Conservation (phyloP, 805 yeast genomes). For the Candida endomychidarum region DNA sequence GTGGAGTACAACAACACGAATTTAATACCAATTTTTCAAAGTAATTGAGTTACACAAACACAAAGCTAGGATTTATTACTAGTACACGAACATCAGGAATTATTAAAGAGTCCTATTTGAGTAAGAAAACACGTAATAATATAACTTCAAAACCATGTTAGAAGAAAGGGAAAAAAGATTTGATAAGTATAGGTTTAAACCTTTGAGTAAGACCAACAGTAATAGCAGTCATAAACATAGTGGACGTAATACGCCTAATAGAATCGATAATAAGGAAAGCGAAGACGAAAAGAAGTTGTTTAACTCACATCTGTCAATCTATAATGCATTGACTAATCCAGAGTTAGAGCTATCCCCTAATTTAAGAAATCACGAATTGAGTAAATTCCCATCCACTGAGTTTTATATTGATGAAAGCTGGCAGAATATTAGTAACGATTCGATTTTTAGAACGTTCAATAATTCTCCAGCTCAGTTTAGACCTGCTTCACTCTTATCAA, state of each 20-base stretch:
- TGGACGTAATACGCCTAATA: neutral
- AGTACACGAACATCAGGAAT: too few species aligned
- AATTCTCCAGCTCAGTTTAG: slow-evolving; percentile 13
- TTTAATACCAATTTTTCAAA: too few species aligned
- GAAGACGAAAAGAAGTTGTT: slow-evolving; percentile 24
- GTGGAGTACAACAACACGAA: neutral
- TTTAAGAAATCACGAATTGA: slow-evolving; percentile 4
- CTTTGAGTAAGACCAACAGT: slow-evolving; percentile 3
- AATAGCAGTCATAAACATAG: neutral
- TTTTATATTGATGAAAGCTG: slow-evolving; percentile 21
- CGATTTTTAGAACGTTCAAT: slow-evolving; percentile 13
- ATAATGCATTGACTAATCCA: slow-evolving; percentile 40
- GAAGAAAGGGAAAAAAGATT: slow-evolving; percentile 6
- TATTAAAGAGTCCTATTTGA: too few species aligned
- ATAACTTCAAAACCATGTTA: too few species aligned
- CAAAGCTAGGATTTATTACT: too few species aligned
- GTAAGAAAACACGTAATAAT: slow-evolving; percentile 1
- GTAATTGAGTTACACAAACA: too few species aligned
- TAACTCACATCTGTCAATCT: slow-evolving; percentile 38
- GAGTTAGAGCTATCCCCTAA: slow-evolving; percentile 29
- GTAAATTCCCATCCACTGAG: slow-evolving; percentile 11
- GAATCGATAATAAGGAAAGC: neutral
- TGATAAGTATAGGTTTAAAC: slow-evolving; percentile 4
- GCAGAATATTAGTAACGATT: slow-evolving; percentile 29
- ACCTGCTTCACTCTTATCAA: slow-evolving; percentile 16